Evolutionary conservation across 108 stramenopile genomes (phyloP), one percentile per base, ranked within the genome.

Genomic region (Conticribra weissflogii): DNA sequence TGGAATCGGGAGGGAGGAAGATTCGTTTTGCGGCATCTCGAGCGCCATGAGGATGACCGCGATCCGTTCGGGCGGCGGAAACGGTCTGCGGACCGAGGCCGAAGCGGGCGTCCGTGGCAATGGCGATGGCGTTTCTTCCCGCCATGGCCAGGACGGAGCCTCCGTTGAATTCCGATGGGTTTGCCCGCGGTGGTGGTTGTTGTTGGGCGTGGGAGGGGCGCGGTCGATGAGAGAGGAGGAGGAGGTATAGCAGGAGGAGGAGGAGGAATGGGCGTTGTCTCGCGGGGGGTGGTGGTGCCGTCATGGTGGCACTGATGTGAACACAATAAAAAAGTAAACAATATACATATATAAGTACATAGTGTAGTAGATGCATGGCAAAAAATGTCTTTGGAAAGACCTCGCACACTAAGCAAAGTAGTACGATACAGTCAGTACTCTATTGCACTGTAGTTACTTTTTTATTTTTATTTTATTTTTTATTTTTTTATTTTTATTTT

Each of bases 141-240:
- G 92, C 87, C 92, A 96, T 93, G 63, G 92, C 95, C 47, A 96
- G 56, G 18, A 89, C 57, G 32, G 90, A 90, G 23, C 94, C 89
- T 22, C 89, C 89, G 58, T 90, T 83, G 73, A 90, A 84, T 54
- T 79, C 73, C n/a, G 78, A 72, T 22, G 92, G 92, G 71, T 93
- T 72, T 41, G n/a, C n/a, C n/a, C n/a, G n/a, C n/a, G n/a, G n/a
- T n/a, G n/a, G n/a, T n/a, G n/a, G 36, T 41, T 41, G 36, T 41
- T 41, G 36, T 41, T 41, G 36, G 36, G 12, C 12, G 5, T 41
- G 5, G 36, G 36, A 41, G 36, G 5, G 36, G 36, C 36, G 8
- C 36, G 8, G 36, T 41, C 36, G 36, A 41, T 12, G 36, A 41
- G 36, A 41, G 12, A 41, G 36, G 12, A 41, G 36, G 12, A 41